These are phyloP conservation scores for Rugosomyces carneus DNA, from an alignment of 1,284 basidiomycete species.

Conservation along the genomic window DNA sequence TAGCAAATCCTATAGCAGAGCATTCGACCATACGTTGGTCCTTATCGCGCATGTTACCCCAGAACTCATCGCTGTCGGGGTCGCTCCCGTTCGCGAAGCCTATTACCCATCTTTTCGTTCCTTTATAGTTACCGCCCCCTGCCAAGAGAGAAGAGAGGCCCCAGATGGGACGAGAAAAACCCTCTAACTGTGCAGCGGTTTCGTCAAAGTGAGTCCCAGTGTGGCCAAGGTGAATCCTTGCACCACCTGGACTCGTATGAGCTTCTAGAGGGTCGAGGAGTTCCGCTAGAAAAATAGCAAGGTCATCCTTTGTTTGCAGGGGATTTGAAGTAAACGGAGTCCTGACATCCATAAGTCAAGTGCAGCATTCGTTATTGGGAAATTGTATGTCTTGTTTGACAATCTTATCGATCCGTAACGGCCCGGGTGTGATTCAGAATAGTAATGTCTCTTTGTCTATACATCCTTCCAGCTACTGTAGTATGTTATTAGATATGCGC, in stretches of 20 bases:
- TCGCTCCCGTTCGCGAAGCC: conserved; percentile 66
- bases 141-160: conserved; percentile 62
- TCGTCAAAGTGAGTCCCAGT: conserved; percentile 77
- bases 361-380: no score
- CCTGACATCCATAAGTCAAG: conserved; percentile 24
- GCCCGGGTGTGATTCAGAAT: conserved; percentile 2
- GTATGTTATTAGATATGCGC: no score
- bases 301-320: conserved; percentile 52
- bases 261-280: conserved; percentile 62
- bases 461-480: conserved; percentile 1
- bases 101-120: conserved; percentile 53
- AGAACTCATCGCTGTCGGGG: conserved; percentile 61
- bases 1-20: conserved; percentile 68
- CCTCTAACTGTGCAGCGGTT: conserved; percentile 66
- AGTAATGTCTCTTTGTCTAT: background rate
- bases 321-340: conserved; percentile 52
- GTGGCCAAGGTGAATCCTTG: conserved; percentile 63
- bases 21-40: conserved; percentile 83
- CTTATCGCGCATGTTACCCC: conserved; percentile 69
- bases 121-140: conserved; percentile 54
- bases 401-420: background rate
- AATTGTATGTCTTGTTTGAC: no score
- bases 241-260: conserved; percentile 69
- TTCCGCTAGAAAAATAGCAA: conserved; percentile 46
- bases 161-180: conserved; percentile 75